Conservation (phyloP, 768 basidiomycete species). For the Calocera viscosa region DNA sequence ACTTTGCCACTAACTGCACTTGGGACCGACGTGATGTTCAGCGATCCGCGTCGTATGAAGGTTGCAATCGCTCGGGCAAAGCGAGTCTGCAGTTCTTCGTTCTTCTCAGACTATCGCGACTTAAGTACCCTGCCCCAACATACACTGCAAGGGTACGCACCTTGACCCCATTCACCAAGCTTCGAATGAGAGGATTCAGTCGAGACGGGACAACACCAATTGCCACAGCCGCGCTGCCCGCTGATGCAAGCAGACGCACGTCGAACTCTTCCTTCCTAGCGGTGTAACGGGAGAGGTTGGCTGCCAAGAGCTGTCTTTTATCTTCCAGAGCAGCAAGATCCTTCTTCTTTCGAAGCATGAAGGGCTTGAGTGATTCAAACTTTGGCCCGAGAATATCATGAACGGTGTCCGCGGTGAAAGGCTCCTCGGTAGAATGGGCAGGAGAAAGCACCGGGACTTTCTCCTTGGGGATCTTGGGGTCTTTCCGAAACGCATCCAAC, state of each 20-base stretch:
- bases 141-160: slow-evolving; percentile 32
- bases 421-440: slow-evolving; percentile 62
- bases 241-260: slow-evolving; percentile 72
- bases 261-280: slow-evolving; percentile 79
- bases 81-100: slow-evolving; percentile 72
- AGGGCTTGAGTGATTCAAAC: slow-evolving; percentile 63
- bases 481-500: slow-evolving; percentile 68
- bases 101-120: slow-evolving; percentile 62
- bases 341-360: slow-evolving; percentile 62
- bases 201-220: slow-evolving; percentile 79
- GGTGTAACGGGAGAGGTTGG: slow-evolving; percentile 64
- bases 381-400: slow-evolving; percentile 54
- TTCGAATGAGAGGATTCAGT: slow-evolving; percentile 90
- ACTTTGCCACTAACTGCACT: slow-evolving; percentile 54
- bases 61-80: slow-evolving; percentile 76
- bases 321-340: slow-evolving; percentile 64
- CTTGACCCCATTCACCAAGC: slow-evolving; percentile 96
- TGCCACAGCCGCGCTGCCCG: slow-evolving; percentile 83
- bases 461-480: slow-evolving; percentile 72
- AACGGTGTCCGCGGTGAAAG: slow-evolving; percentile 72
- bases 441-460: slow-evolving; percentile 67
- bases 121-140: neutral
- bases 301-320: slow-evolving; percentile 52
- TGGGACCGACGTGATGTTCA: neutral
- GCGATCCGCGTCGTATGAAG: slow-evolving; percentile 42